Conservation (phyloP, 1,284 basidiomycete genomes). For the Ustilago hordei region DNA sequence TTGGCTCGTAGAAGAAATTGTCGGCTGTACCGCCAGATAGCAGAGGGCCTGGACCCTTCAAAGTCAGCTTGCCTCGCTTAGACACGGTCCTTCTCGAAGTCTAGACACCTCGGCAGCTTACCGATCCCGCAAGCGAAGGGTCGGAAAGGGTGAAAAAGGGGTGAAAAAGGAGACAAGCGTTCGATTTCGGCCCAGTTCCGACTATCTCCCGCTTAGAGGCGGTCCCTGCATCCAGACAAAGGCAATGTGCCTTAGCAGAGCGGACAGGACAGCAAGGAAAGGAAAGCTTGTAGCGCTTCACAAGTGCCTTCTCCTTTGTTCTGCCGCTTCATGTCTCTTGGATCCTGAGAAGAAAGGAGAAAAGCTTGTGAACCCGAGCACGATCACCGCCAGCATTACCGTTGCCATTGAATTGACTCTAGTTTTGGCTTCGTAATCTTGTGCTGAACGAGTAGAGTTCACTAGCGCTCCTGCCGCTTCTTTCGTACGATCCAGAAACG, state of each 20-base stretch:
- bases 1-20: not conserved
- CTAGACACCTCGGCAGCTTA: not conserved
- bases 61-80: not conserved
- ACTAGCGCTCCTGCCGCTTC: not conserved
- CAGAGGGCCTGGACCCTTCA: not conserved
- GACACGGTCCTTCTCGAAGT: not conserved
- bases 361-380: slow-evolving; percentile 3
- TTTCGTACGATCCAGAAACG: not conserved
- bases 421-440: not conserved
- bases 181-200: slow-evolving; percentile 1
- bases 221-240: not conserved
- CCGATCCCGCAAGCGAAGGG: not conserved
- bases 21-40: not conserved
- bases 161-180: not conserved
- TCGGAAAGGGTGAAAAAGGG: not conserved
- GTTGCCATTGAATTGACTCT: slow-evolving; percentile 5
- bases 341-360: not conserved
- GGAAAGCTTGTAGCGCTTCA: not conserved
- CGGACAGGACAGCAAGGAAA: not conserved
- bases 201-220: not conserved
- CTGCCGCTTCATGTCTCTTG: not conserved
- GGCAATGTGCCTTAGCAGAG: not conserved
- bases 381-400: not conserved
- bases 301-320: no score
- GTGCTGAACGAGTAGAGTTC: not conserved